Evolutionary conservation across 2,329 filamentous ascomycete species (phyloP).

Genomic region (Chaetomiaceae sp.): DNA sequence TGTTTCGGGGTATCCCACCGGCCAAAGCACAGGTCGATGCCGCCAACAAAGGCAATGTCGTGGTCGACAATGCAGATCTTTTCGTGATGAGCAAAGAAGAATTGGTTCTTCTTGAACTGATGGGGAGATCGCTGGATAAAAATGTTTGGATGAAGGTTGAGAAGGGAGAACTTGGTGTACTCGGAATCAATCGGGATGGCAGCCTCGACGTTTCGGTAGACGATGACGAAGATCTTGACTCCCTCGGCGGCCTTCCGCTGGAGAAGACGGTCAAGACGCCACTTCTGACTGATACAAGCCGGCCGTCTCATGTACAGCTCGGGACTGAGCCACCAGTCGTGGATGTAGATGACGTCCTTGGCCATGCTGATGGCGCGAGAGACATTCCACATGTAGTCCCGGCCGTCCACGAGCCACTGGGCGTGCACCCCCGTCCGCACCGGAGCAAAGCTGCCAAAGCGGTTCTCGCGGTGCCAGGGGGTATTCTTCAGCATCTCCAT

Average conservation of each 20-base stretch:
- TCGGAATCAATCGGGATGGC: conserved; percentile 97
- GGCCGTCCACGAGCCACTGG: conserved; percentile 93
- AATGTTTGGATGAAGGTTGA: conserved; percentile 93
- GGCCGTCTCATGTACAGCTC: conserved; percentile 93
- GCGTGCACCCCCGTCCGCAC: conserved; percentile 82
- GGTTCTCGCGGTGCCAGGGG: conserved; percentile 74
- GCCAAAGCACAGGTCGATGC: conserved; percentile 94
- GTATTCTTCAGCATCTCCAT: conserved; percentile 78
- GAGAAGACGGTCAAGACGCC: conserved; percentile 89
- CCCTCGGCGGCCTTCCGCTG: conserved; percentile 90
- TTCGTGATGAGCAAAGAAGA: conserved; percentile 98
- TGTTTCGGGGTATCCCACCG: conserved; percentile 97
- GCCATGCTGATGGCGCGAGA: conserved; percentile 96
- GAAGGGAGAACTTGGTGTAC: conserved; percentile 92
- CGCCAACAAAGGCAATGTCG: conserved; percentile 90
- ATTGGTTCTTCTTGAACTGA: conserved; percentile 97
- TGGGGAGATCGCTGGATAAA: conserved; percentile 96
- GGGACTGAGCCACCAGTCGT: conserved; percentile 98
- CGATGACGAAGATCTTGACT: conserved; percentile 95
- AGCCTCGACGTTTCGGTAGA: conserved; percentile 96
- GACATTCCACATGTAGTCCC: conserved; percentile 99
- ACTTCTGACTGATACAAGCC: conserved; percentile 94
- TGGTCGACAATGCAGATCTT: conserved; percentile 98
- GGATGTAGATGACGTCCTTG: conserved; percentile 96
- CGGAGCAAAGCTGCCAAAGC: conserved; percentile 91